Evolutionary conservation across 345 rosid genomes (phyloP), one percentile per base, ranked within the genome.

Genomic region (Hevea brasiliensis): DNA sequence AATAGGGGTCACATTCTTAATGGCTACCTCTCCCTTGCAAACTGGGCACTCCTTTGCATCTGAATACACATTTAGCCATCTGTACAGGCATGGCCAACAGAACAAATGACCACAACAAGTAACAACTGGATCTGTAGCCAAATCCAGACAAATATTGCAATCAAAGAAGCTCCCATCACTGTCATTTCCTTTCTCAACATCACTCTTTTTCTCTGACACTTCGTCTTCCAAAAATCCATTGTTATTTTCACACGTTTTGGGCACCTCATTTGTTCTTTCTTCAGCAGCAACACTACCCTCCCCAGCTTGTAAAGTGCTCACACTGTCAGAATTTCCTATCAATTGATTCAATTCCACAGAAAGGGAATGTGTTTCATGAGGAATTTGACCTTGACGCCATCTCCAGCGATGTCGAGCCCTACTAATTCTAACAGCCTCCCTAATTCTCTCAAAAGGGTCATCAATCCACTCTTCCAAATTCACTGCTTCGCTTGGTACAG

Each of bases 41-140:
- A 92, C 90, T 0, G 97, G 98, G 72, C 98, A 94, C 80, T 92
- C 98, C 71, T 90, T 94, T 7, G 92, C 93, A 74, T 92, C 94
- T 7, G 95, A 87, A 75, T 84, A 82, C 32, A 84, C 68, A 67
- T 78, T 66, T 9, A 78, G 27, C 81, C 81, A 78, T 27, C 45
- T 72, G 48, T 78, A 69, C 7, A 78, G 58, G 63, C 77, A 78
- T 47, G 81, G 61, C 81, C 77, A 78, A 56, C 81, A 78, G 70
- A 73, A 78, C 77, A 78, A 61, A 71, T 78, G 81, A 14, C 81
- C 81, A 23, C 77, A 78, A 58, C 74, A 78, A 27, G 81, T 73
- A 48, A 78, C 77, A 47, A 78, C 81, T 2, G 77, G 81, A 40
- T 78, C 74, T n/a, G 44, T 48, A 54, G 81, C 77, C 75, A 78